Base-by-base conservation (phyloP, 257 asterid species). In the Solanum corneliomulleri region DNA sequence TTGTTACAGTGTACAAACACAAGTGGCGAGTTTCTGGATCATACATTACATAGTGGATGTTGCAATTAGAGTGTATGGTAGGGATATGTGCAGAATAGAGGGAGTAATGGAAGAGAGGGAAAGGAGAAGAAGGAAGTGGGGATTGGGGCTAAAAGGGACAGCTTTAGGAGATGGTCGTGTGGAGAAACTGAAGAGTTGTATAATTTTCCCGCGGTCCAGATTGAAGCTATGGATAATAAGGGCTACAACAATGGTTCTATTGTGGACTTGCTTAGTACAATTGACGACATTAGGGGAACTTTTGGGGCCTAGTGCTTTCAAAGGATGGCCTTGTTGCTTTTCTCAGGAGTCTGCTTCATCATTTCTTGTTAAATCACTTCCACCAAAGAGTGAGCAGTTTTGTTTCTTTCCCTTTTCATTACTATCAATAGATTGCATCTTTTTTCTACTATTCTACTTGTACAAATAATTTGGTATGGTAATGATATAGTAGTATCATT, bases 311-410 rank as follows among this genome's bases (percentile, higher is more conserved):
- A 92, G 87, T 78, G 37, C 52, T 60, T 88, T 92, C 88, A 91
- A 89, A 88, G 87, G 91, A 68, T 92, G 95, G 95, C 95, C 95
- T 88, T 89, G 92, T 83, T 95, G 96, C 90, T 96, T 96, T 83
- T 89, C 94, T 2, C 97, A 95, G 25, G 97, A 95, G 39, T 42
- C 83, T 35, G 89, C 90, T 16, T 88, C 89, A 41, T 91, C 95
- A 13, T 84, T 95, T 93, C 94, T 92, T 92, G 91, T 93, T 86
- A 93, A 92, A 33, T 91, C 94, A 91, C 93, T 95, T 70, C 98
- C 98, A 6, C 98, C 98, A 16, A 95, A 95, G 93, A 95, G 99
- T 96, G 89, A 95, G 99, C 91, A 37, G 60, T 20, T 68, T 70
- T 31, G 20, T 29, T 29, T 70, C 41, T 8, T 70, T 37, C 82